Evolutionary conservation across 352 stramenopile genomes (phyloP).

Genomic region (Phytophthora pistaciae): DNA sequence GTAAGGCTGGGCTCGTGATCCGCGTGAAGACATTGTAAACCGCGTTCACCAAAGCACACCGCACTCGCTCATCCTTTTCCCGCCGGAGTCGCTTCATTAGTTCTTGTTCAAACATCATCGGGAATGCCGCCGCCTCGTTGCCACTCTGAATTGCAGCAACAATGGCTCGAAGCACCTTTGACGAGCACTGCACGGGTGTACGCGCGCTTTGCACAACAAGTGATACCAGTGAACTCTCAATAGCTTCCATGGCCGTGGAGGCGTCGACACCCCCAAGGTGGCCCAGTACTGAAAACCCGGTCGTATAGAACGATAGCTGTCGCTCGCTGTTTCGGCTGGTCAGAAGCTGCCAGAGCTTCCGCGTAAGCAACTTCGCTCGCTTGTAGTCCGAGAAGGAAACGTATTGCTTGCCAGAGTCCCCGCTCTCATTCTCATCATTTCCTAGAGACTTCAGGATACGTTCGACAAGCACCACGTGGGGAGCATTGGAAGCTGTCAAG

Average conservation of each 20-base stretch:
- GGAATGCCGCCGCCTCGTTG: slow-evolving; percentile 27
- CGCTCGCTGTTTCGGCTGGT: slow-evolving; percentile 16
- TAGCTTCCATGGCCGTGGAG: slow-evolving; percentile 19
- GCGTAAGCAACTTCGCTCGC: slow-evolving; percentile 45
- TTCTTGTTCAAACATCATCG: slow-evolving; percentile 29
- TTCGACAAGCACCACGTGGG: slow-evolving; percentile 45
- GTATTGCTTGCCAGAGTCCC: slow-evolving; percentile 11
- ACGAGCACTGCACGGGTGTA: slow-evolving; percentile 1
- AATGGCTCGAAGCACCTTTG: slow-evolving; percentile 33
- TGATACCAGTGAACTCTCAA: slow-evolving; percentile 40
- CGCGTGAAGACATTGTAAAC: slow-evolving; percentile 45
- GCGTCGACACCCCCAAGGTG: slow-evolving; percentile 42
- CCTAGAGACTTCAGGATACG: slow-evolving; percentile 43
- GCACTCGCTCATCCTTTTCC: slow-evolving; percentile 26
- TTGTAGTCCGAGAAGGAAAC: slow-evolving; percentile 43
- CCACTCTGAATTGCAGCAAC: slow-evolving; percentile 26
- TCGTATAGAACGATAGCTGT: slow-evolving; percentile 40
- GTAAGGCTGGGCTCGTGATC: slow-evolving; percentile 27
- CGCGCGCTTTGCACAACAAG: slow-evolving; percentile 40
- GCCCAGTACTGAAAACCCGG: slow-evolving; percentile 42
- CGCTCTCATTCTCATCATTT: neutral
- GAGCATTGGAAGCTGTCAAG: slow-evolving; percentile 13
- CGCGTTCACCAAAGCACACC: slow-evolving; percentile 25
- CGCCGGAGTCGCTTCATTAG: slow-evolving; percentile 29
- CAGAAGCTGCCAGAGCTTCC: slow-evolving; percentile 52